Conservation (phyloP, 1,284 basidiomycete species). For the Ceratobasidium sp. region DNA sequence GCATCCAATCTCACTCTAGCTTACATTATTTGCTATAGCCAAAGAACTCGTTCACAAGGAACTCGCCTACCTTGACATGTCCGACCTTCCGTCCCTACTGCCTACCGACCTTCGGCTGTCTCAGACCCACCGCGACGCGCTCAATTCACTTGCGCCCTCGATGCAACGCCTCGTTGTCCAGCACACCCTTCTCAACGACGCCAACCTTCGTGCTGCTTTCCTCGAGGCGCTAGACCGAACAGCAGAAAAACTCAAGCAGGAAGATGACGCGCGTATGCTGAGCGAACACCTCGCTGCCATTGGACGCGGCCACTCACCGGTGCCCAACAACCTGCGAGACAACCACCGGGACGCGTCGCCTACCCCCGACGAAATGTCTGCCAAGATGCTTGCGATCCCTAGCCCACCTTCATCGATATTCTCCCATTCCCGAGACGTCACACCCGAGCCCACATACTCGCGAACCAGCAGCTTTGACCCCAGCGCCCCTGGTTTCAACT, state of each 20-base stretch:
- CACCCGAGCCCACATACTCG: background rate
- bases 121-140: constrained; percentile 3
- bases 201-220: background rate
- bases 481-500: constrained; percentile 11
- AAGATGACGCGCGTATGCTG: background rate
- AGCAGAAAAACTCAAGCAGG: background rate
- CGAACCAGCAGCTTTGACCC: constrained; percentile 8
- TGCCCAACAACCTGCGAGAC: too few relatives aligned
- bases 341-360: constrained; percentile 1
- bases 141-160: background rate
- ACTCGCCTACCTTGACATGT: background rate
- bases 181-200: constrained; percentile 3
- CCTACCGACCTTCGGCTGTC: background rate
- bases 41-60: constrained; percentile 8
- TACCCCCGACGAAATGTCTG: constrained; percentile 6
- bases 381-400: constrained; percentile 8
- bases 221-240: constrained; percentile 5
- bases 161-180: constrained; percentile 22
- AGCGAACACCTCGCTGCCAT: background rate
- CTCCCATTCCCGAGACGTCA: constrained; percentile 4
- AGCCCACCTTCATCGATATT: constrained; percentile 26
- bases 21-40: background rate
- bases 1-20: background rate
- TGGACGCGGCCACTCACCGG: too few relatives aligned
- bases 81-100: background rate